phyloP scores from a whole-genome alignment of 306 rosid species.

The Urtica urens region DNA sequence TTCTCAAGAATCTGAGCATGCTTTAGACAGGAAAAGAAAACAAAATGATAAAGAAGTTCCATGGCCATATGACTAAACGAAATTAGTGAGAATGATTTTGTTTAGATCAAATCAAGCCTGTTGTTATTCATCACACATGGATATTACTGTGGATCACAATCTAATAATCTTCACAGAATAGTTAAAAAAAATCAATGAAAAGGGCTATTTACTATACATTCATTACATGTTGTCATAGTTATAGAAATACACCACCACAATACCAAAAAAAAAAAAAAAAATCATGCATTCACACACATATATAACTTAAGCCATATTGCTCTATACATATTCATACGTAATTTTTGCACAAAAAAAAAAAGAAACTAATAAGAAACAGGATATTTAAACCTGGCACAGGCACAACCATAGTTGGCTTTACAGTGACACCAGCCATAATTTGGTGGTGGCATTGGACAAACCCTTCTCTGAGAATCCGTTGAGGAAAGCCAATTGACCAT shows the following conservation, averaged over 20 bases:
- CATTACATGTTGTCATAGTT: background rate
- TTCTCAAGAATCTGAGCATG: background rate
- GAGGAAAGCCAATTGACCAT: slow-evolving; percentile 38
- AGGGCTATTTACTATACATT: no score
- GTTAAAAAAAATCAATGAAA: no score
- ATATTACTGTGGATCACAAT: no score
- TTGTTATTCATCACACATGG: no score
- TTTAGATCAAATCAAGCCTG: no score
- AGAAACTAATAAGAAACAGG: background rate
- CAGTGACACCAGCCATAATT: slow-evolving; percentile 17
- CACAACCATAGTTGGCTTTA: slow-evolving; percentile 21
- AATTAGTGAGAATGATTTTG: no score
- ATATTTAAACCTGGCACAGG: slow-evolving; percentile 24
- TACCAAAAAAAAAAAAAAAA: background rate
- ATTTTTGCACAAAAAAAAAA: background rate
- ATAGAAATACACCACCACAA: background rate
- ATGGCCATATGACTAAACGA: no score
- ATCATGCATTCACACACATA: background rate
- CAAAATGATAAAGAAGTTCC: background rate
- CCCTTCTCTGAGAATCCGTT: slow-evolving; percentile 12
- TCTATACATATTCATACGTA: background rate
- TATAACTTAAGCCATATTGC: background rate
- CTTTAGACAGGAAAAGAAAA: background rate
- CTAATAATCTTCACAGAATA: no score
- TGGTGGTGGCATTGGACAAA: slow-evolving; percentile 13